phyloP scores from a whole-genome alignment of 2,329 filamentous ascomycete genomes.

The Aspergillus japonicus region DNA sequence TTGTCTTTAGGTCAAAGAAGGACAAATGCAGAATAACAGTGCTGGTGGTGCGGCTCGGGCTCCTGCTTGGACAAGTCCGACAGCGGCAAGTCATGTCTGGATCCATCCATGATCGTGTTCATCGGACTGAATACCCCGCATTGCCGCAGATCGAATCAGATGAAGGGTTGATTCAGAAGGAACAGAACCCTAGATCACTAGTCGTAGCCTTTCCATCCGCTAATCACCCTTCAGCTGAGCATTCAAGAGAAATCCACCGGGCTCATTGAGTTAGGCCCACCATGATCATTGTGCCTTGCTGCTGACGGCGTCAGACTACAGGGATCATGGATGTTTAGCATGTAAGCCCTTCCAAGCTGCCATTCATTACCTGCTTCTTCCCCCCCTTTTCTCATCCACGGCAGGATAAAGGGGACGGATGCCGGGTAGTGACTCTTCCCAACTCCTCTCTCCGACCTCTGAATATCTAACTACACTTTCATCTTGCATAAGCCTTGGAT shows the following conservation, averaged over 20 bases:
- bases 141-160: neutral
- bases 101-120: neutral
- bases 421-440: neutral
- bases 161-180: neutral
- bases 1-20: neutral
- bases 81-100: neutral
- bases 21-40: no score
- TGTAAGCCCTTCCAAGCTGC: neutral
- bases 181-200: neutral
- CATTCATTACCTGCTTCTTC: neutral
- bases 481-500: neutral
- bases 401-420: neutral
- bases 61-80: neutral
- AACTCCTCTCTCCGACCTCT: neutral
- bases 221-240: neutral
- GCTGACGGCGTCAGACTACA: neutral
- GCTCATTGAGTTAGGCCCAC: neutral
- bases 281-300: neutral
- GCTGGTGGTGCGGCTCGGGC: neutral
- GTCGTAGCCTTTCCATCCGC: neutral
- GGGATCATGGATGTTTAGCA: neutral
- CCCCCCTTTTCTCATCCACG: neutral
- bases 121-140: neutral
- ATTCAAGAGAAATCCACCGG: neutral
- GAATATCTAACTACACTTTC: neutral